Evolutionary conservation across 257 asterid genomes (phyloP), one percentile per base, ranked within the genome.

Genomic region (Plantago major): DNA sequence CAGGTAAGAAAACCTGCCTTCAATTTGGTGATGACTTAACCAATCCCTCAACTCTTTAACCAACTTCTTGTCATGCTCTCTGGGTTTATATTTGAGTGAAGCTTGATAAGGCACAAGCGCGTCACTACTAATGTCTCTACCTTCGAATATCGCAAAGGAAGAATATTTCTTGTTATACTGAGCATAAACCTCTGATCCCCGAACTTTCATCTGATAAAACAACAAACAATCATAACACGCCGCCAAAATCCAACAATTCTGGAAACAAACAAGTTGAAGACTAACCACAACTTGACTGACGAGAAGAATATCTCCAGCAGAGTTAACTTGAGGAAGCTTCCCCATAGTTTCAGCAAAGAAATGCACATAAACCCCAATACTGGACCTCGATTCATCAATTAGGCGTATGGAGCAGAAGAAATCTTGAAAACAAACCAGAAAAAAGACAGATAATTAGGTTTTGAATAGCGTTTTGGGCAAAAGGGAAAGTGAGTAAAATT

Each of bases 71-170:
- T 88, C 92, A 66, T 72, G 72, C 18, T 82, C 81, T 62, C 84
- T 69, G 50, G 85, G 78, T 53, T 65, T 73, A 67, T 79, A 84
- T 3, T 54, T 79, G 1, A 78, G n/a, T 8, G 95, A 88, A 55
- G 58, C 45, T 71, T 82, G 95, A 70, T 86, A 91, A 47, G 97
- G 95, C 50, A 57, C 52, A 42, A 75, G 58, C 19, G 68, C 82
- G 18, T 37, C 52, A 57, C 61, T 44, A 40, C 73, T 70, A 67
- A 67, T 63, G 46, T 60, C 66, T 46, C 73, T 78, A 66, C 94
- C 86, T 50, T 74, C 76, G 63, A 80, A 90, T 56, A 91, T 67
- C 22, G 93, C 98, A 58, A 91, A 91, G 12, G 88, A 72, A 53
- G 98, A 91, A 53, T 59, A 68, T 53, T 62, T 82, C 86, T 88